Percentiles rank a stretch among this genome's conserved stretches.
These are phyloP conservation scores for Aspergillus ellipticus DNA, from an alignment of 495 filamentous ascomycete species.

Conservation along the genomic window DNA sequence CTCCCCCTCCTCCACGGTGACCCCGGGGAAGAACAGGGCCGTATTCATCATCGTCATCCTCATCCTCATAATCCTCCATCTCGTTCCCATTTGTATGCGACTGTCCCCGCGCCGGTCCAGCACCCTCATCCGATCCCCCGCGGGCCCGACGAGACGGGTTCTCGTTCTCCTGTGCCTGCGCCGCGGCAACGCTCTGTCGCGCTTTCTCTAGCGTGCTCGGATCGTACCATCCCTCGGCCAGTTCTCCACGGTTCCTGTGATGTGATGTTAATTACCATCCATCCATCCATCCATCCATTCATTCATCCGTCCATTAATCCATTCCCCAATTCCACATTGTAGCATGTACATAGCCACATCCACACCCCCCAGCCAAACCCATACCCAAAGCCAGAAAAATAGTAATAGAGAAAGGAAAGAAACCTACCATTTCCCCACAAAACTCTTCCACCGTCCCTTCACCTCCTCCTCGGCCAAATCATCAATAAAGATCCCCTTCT, in stretches of 20 bases:
- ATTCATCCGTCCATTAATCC: no score
- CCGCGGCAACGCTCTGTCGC: conserved; percentile 18
- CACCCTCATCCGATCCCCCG: background rate
- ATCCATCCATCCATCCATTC: background rate
- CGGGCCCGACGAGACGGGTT: no score
- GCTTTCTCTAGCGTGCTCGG: conserved; percentile 58
- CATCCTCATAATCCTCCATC: conserved; percentile 30
- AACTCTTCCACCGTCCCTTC: conserved; percentile 90
- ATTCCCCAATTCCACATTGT: background rate
- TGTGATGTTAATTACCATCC: conserved; percentile 31
- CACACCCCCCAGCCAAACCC: background rate
- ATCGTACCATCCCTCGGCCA: conserved; percentile 93
- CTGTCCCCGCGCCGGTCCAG: no score
- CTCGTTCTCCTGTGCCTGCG: background rate
- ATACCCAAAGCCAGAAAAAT: background rate
- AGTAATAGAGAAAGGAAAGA: conserved; percentile 1
- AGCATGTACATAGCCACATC: no score
- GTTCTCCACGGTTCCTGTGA: conserved; percentile 80
- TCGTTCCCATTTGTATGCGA: conserved; percentile 12
- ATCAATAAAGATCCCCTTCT: conserved; percentile 68
- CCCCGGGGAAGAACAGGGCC: conserved; percentile 62
- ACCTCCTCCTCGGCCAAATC: conserved; percentile 65
- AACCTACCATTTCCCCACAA: conserved; percentile 77
- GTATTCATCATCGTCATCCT: conserved; percentile 61
- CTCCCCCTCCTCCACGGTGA: conserved; percentile 10